Evolutionary conservation across 192 early-diverging fungal species (phyloP).

Genomic region (Dissophora globulifera): DNA sequence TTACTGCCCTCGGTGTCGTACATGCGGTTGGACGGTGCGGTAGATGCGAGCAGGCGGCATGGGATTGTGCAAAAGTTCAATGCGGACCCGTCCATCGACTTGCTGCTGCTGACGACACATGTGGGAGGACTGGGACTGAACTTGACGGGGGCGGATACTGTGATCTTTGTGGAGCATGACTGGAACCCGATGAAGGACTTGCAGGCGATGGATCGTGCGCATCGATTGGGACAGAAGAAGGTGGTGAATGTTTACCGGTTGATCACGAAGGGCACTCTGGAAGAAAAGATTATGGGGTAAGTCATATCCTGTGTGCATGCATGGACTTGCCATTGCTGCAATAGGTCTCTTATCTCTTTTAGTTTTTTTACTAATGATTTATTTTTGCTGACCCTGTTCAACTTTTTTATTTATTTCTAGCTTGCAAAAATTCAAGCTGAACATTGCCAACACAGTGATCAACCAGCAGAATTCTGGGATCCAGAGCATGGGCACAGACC

Average conservation of each 20-base stretch:
- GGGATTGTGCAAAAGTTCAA: conserved; percentile 96
- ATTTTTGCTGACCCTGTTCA: too few species aligned
- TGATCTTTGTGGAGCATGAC: conserved; percentile 99
- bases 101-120: conserved; percentile 93
- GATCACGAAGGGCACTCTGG: conserved; percentile 95
- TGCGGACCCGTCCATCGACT: conserved; percentile 94
- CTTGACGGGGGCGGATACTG: conserved; percentile 98
- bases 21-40: conserved; percentile 93
- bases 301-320: conserved; percentile 10
- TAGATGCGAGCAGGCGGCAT: conserved; percentile 84
- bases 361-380: background rate
- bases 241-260: conserved; percentile 98
- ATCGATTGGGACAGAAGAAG: conserved; percentile 96
- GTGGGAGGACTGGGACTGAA: conserved; percentile 98
- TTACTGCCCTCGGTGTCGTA: conserved; percentile 91
- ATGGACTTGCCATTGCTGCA: too few species aligned
- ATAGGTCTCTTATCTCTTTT: background rate
- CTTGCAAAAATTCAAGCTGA: conserved; percentile 97
- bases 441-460: conserved; percentile 95
- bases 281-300: conserved; percentile 99
- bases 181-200: conserved; percentile 99
- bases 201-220: conserved; percentile 99
- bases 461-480: conserved; percentile 97
- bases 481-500: conserved; percentile 94
- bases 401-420: too few species aligned